Evolutionary conservation across 768 basidiomycete genomes (phyloP).

Genomic region (Hypsizygus marmoreus): DNA sequence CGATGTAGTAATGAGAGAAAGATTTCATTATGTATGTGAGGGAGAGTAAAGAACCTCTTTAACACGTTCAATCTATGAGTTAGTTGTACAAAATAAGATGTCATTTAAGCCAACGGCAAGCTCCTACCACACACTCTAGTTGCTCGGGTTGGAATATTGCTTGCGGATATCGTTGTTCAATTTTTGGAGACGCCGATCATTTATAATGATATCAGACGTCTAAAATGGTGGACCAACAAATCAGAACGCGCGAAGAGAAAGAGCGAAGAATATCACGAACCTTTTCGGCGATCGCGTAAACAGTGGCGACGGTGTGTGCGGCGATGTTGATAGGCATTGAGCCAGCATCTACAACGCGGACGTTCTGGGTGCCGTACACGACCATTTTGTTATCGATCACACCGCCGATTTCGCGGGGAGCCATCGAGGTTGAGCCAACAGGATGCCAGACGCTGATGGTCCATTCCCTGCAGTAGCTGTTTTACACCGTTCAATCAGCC

Average conservation of each 20-base stretch:
- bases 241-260: neutral
- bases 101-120: too few relatives aligned
- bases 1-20: too few relatives aligned
- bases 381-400: slow-evolving; percentile 27
- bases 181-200: slow-evolving; percentile 1
- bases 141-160: too few relatives aligned
- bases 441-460: slow-evolving; percentile 29
- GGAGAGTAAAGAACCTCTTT: too few relatives aligned
- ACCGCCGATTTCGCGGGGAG: slow-evolving; percentile 27
- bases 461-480: slow-evolving; percentile 18
- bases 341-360: slow-evolving; percentile 35
- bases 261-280: slow-evolving; percentile 1
- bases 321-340: slow-evolving; percentile 11
- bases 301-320: slow-evolving; percentile 7
- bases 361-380: slow-evolving; percentile 29
- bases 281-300: slow-evolving; percentile 13
- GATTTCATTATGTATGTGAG: too few relatives aligned
- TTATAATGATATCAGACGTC: slow-evolving; percentile 11
- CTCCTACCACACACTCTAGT: too few relatives aligned
- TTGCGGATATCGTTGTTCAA: slow-evolving; percentile 1
- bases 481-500: neutral
- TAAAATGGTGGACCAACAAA: neutral
- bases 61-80: too few relatives aligned
- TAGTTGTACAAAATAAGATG: too few relatives aligned
- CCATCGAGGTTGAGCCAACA: slow-evolving; percentile 32